Conservation (phyloP, 176 grass and related monocot species). For the Leersia perrieri region DNA sequence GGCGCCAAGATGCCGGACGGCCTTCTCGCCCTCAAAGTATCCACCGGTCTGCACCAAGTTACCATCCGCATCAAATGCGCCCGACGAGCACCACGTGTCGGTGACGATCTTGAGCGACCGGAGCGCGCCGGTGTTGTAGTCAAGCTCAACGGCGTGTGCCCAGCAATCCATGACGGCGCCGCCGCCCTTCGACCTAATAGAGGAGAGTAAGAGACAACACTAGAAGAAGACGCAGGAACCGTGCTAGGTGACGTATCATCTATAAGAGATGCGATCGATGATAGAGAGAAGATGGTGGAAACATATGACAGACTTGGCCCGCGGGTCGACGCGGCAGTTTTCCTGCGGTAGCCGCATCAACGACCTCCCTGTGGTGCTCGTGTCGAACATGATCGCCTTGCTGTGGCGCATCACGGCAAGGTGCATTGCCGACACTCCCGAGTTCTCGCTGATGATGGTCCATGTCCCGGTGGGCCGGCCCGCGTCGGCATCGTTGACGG, state of each 20-base stretch:
- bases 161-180: slow-evolving; percentile 62
- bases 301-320: no score
- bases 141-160: slow-evolving; percentile 60
- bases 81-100: slow-evolving; percentile 67
- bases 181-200: no score
- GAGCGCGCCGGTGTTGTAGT: slow-evolving; percentile 39
- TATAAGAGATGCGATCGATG: no score
- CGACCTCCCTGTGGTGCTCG: slow-evolving; percentile 34
- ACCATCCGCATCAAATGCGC: slow-evolving; percentile 44
- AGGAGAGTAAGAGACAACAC: no score
- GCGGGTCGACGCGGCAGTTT: slow-evolving; percentile 55
- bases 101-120: slow-evolving; percentile 58
- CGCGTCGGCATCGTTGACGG: neutral
- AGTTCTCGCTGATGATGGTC: slow-evolving; percentile 52
- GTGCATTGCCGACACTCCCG: slow-evolving; percentile 71
- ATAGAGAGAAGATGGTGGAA: no score
- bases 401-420: slow-evolving; percentile 49
- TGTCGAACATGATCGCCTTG: slow-evolving; percentile 68
- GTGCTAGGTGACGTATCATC: no score
- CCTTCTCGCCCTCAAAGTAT: slow-evolving; percentile 48
- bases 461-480: slow-evolving; percentile 26
- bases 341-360: slow-evolving; percentile 37
- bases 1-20: slow-evolving; percentile 13
- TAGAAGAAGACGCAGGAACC: no score
- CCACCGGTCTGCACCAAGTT: slow-evolving; percentile 63